These are phyloP conservation scores for Cryptosporidium canis DNA, from an alignment of 169 alveolate species.

Conservation along the genomic window DNA sequence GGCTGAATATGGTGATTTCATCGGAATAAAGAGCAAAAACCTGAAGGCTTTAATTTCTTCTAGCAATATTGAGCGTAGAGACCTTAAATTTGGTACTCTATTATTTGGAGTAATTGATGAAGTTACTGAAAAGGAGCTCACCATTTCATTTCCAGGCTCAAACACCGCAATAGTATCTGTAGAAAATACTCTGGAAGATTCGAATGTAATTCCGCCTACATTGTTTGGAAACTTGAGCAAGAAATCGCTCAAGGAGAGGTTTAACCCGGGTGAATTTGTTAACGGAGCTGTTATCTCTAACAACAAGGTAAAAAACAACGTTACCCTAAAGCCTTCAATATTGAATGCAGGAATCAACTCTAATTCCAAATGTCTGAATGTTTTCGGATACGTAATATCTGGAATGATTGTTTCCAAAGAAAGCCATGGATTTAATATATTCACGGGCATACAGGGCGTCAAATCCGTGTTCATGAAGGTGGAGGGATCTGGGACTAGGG, in stretches of 20 bases:
- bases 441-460: conserved; percentile 33
- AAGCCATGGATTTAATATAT: conserved; percentile 17
- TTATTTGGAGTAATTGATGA: conserved; percentile 35
- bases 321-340: conserved; percentile 53
- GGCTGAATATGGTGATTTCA: conserved; percentile 21
- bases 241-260: conserved; percentile 3
- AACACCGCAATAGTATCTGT: conserved; percentile 19
- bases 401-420: conserved; percentile 32
- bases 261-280: conserved; percentile 12
- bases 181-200: conserved; percentile 37
- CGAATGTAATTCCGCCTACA: background rate
- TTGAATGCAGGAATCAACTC: conserved; percentile 60
- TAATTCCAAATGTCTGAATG: conserved; percentile 18
- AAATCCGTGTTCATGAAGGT: conserved; percentile 28
- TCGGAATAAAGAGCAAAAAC: conserved; percentile 43
- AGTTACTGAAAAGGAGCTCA: conserved; percentile 47
- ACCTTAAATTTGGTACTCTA: conserved; percentile 35
- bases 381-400: conserved; percentile 47
- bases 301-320: conserved; percentile 6
- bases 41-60: background rate
- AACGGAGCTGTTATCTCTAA: conserved; percentile 49
- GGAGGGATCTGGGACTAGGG: background rate
- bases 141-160: conserved; percentile 50
- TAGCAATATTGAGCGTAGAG: conserved; percentile 3
- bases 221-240: background rate